Base-by-base conservation (phyloP, 2,329 filamentous ascomycete species). In the Hansfordia pulvinata region DNA sequence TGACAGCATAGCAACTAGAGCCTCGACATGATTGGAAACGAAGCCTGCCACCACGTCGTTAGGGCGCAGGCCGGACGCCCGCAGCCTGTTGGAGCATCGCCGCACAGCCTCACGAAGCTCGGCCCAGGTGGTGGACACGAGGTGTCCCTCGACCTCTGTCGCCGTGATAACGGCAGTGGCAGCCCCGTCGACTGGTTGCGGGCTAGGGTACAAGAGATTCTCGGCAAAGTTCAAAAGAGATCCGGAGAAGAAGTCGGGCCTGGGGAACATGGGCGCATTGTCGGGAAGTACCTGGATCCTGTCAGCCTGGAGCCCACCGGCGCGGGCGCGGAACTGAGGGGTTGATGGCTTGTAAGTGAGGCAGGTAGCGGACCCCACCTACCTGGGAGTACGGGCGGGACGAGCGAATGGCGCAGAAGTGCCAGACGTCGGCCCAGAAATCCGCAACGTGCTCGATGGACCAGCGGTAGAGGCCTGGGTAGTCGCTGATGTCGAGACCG, bases 211-310 rank as follows among this genome's bases (percentile, higher is more conserved):
- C 4, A 98, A 71, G 28, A 96, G 62, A 49, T 98, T 98, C 56
- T 96, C 83, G 15, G 88, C 86, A 48, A 94, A 96, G 52, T 96
- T 98, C 37, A 96, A 62, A 31, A 62, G 73, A 10, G 81, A 69
- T 8, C 76, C 77, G 30, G 72, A 52, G 50, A 94, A 96, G 61
- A 93, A 96, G 32, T 75, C 60, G 6, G 88, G 86, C 14, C 84
- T 75, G 14, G 88, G 88, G 42, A 85, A 96, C 66, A 96, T 80
- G 24, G 70, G 62, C 5, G 73, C 66, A 29, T 69, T 53, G 20
- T 65, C 48, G 14, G 79, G 69, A 11, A 93, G 58, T 21, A 83
- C 77, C 76, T 86, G 41, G 10, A 15, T 25, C 27, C 18, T 26
- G 23, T 37, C 17, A 35, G 28, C 20, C 19, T 10, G 16, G n/a